phyloP scores from a whole-genome alignment of 495 filamentous ascomycete genomes.

The Achaetomiella virescens region DNA sequence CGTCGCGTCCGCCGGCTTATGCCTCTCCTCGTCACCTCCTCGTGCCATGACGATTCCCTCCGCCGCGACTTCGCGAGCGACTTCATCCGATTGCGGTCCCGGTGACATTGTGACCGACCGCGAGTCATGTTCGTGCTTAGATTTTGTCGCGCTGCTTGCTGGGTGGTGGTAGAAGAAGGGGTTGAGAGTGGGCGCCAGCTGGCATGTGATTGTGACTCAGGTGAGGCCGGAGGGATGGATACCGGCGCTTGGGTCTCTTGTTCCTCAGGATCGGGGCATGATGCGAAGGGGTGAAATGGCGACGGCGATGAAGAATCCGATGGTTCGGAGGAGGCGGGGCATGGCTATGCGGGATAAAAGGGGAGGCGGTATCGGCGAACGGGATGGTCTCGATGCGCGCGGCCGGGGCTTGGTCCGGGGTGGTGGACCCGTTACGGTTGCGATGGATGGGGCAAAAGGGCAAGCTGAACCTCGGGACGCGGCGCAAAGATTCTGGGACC shows the following conservation, averaged over 20 bases:
- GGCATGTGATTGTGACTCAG: conserved; percentile 11
- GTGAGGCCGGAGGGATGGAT: conserved; percentile 9
- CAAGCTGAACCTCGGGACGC: too few species aligned
- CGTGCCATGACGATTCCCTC: conserved; percentile 4
- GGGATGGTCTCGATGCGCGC: not conserved
- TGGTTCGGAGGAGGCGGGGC: conserved; percentile 46
- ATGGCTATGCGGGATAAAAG: conserved; percentile 25
- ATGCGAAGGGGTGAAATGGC: conserved; percentile 35
- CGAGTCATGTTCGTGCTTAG: conserved; percentile 25
- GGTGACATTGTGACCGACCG: conserved; percentile 36
- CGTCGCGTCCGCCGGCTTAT: conserved; percentile 35
- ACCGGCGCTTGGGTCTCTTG: not conserved
- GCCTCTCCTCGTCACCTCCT: conserved; percentile 20
- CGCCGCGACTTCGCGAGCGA: conserved; percentile 18
- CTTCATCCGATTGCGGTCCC: conserved; percentile 25
- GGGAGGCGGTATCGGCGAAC: not conserved
- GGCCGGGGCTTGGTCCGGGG: not conserved
- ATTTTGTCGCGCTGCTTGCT: conserved; percentile 10
- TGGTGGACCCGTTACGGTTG: too few species aligned
- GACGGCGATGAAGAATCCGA: conserved; percentile 36
- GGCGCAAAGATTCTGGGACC: not conserved
- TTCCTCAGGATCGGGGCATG: conserved; percentile 40
- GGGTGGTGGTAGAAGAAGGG: conserved; percentile 8
- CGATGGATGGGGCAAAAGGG: too few species aligned
- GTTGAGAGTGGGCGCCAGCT: conserved; percentile 20